Percentiles rank a stretch among this genome's conserved stretches.
phyloP scores from a whole-genome alignment of 768 basidiomycete genomes.

The Pluteus cervinus region DNA sequence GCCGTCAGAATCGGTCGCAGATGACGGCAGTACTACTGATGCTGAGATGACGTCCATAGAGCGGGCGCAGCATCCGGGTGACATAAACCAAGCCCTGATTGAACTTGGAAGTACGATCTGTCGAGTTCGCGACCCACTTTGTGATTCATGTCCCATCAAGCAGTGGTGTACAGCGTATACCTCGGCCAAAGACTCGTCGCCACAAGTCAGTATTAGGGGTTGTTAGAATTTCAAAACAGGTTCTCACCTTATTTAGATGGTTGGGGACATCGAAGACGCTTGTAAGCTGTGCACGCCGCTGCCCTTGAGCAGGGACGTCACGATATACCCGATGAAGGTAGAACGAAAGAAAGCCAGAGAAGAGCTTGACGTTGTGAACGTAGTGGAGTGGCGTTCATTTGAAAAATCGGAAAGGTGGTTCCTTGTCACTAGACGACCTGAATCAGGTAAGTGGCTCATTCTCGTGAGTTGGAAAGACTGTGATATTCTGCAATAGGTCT shows the following conservation, averaged over 20 bases:
- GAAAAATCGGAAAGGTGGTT: conserved; percentile 47
- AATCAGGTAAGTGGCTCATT: conserved; percentile 53
- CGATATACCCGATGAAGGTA: conserved; percentile 82
- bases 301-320: conserved; percentile 37
- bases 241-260: too few species aligned
- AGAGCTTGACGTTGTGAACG: conserved; percentile 80
- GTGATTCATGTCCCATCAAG: conserved; percentile 65
- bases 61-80: conserved; percentile 57
- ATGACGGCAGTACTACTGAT: not conserved
- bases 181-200: conserved; percentile 5
- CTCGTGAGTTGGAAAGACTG: conserved; percentile 7
- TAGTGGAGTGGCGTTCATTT: conserved; percentile 67
- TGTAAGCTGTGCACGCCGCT: conserved; percentile 67
- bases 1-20: not conserved
- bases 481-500: conserved; percentile 50
- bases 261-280: conserved; percentile 81
- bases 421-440: conserved; percentile 75
- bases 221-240: too few species aligned
- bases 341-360: conserved; percentile 78
- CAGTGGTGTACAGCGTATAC: conserved; percentile 63
- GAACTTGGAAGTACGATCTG: conserved; percentile 94
- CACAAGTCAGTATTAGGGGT: too few species aligned
- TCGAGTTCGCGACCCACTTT: conserved; percentile 76
- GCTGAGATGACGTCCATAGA: conserved; percentile 1
- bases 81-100: conserved; percentile 90